Percentiles rank a stretch among this genome's conserved stretches.
Conservation (phyloP, 2,329 filamentous ascomycete genomes). For the Byssothecium circinans region DNA sequence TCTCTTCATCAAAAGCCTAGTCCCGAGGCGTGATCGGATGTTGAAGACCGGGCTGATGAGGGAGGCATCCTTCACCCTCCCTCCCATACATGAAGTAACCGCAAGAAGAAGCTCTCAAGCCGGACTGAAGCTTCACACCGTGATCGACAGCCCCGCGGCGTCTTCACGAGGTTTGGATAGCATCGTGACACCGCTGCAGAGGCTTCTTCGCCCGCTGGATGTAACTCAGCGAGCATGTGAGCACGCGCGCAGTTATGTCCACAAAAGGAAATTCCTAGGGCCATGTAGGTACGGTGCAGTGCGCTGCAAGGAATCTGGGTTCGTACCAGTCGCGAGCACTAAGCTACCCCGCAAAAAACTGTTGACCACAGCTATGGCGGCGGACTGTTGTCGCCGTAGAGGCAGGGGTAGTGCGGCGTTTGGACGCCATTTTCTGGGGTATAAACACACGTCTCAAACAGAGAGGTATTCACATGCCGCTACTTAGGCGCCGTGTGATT, state of each 20-base stretch:
- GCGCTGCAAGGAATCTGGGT: conserved; percentile 15
- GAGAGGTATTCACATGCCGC: conserved; percentile 31
- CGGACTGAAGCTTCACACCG: conserved; percentile 1
- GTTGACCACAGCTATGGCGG: background rate
- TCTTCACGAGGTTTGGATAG: conserved; percentile 25
- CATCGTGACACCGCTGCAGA: conserved; percentile 14
- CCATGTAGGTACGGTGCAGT: conserved; percentile 17
- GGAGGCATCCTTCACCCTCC: background rate
- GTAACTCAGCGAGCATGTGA: conserved; percentile 15
- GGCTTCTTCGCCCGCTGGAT: conserved; percentile 8
- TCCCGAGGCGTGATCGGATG: background rate
- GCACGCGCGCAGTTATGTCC: conserved; percentile 26
- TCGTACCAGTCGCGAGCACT: background rate
- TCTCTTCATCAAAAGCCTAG: background rate
- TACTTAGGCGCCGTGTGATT: conserved; percentile 17
- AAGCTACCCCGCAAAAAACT: conserved; percentile 19
- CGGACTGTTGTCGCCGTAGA: background rate
- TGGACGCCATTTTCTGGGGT: conserved; percentile 7
- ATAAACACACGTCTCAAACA: conserved; percentile 6
- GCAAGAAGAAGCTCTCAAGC: conserved; percentile 11
- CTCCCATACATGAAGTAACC: background rate
- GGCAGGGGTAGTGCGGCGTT: conserved; percentile 3
- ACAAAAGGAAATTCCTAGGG: conserved; percentile 28
- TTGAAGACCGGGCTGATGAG: background rate
- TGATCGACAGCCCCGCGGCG: conserved; percentile 18